Conservation (phyloP, 2,329 filamentous ascomycete genomes). For the Exophiala bonariae region DNA sequence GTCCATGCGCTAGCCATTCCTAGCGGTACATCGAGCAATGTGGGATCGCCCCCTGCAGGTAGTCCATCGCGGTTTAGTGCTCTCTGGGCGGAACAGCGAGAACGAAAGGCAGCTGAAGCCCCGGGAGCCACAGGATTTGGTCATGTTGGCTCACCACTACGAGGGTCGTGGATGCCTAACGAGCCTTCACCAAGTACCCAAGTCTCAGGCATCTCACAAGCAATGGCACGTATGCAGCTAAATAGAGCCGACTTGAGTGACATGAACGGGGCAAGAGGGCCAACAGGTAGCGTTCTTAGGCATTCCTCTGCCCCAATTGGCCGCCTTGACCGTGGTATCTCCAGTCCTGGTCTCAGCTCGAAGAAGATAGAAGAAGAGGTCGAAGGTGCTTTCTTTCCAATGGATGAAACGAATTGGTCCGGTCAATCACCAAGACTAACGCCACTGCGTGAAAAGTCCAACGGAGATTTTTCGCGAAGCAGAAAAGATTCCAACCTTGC, state of each 20-base stretch:
- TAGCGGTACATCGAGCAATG: slow-evolving; percentile 47
- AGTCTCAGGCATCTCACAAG: slow-evolving; percentile 29
- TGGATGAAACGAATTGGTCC: slow-evolving; percentile 41
- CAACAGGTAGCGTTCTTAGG: slow-evolving; percentile 39
- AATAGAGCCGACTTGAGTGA: slow-evolving; percentile 40
- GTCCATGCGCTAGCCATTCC: slow-evolving; percentile 53
- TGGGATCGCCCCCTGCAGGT: slow-evolving; percentile 55
- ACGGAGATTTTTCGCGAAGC: slow-evolving; percentile 10
- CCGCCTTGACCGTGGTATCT: slow-evolving; percentile 45
- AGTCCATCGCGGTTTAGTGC: slow-evolving; percentile 65
- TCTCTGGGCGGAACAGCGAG: slow-evolving; percentile 55
- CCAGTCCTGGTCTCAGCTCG: slow-evolving; percentile 45
- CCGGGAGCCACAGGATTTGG: slow-evolving; percentile 51
- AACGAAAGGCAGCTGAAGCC: slow-evolving; percentile 52
- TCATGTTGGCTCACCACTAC: slow-evolving; percentile 66
- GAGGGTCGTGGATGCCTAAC: slow-evolving; percentile 52
- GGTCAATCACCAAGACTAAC: slow-evolving; percentile 21
- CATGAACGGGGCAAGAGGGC: slow-evolving; percentile 16
- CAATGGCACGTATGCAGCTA: slow-evolving; percentile 36
- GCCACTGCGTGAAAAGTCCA: slow-evolving; percentile 21
- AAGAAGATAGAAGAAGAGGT: slow-evolving; percentile 50
- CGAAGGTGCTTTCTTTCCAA: slow-evolving; percentile 49
- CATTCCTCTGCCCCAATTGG: slow-evolving; percentile 30
- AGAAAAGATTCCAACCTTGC: slow-evolving; percentile 11
- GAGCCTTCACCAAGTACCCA: slow-evolving; percentile 20